A percentile compares a stretch with the other conserved stretches of the same genome.
Evolutionary conservation across 805 yeast species (phyloP).

Genomic region (Cyberlindnera mycetangii): DNA sequence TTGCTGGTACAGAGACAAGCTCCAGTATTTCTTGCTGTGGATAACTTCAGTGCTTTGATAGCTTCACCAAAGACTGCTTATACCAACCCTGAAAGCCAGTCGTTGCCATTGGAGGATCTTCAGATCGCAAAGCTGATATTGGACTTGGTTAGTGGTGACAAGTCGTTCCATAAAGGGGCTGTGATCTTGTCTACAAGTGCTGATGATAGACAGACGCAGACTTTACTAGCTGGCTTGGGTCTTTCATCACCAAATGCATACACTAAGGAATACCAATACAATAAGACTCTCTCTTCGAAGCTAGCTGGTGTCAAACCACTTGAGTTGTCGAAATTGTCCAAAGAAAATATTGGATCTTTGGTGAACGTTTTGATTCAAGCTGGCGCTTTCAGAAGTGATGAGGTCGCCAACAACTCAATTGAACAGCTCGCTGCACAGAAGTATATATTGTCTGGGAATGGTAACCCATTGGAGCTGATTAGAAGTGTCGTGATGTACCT

Average conservation of each 20-base stretch:
- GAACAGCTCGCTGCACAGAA: constrained; percentile 44
- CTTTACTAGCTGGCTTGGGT: constrained; percentile 60
- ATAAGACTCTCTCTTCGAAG: constrained; percentile 49
- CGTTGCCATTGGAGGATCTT: constrained; percentile 57
- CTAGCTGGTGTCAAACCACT: constrained; percentile 39
- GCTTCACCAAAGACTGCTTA: constrained; percentile 57
- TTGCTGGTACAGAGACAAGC: constrained; percentile 44
- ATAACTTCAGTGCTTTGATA: constrained; percentile 65
- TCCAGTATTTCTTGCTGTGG: constrained; percentile 70
- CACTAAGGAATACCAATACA: constrained; percentile 45
- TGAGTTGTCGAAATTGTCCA: constrained; percentile 41
- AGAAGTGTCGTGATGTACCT: constrained; percentile 27
- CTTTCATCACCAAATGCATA: constrained; percentile 54
- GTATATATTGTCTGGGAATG: constrained; percentile 59
- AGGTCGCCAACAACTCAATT: constrained; percentile 29
- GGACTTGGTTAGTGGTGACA: constrained; percentile 50
- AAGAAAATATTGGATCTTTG: constrained; percentile 42
- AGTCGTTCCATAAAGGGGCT: constrained; percentile 56
- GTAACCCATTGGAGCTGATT: constrained; percentile 46
- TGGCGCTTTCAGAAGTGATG: constrained; percentile 38
- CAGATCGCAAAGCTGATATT: constrained; percentile 61
- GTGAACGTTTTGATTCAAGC: constrained; percentile 40
- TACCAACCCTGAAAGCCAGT: constrained; percentile 50
- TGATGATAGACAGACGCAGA: constrained; percentile 47
- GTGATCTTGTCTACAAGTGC: constrained; percentile 62